Evolutionary conservation across 2,329 filamentous ascomycete genomes (phyloP), one percentile per base, ranked within the genome.

Genomic region (Xylaria multiplex): DNA sequence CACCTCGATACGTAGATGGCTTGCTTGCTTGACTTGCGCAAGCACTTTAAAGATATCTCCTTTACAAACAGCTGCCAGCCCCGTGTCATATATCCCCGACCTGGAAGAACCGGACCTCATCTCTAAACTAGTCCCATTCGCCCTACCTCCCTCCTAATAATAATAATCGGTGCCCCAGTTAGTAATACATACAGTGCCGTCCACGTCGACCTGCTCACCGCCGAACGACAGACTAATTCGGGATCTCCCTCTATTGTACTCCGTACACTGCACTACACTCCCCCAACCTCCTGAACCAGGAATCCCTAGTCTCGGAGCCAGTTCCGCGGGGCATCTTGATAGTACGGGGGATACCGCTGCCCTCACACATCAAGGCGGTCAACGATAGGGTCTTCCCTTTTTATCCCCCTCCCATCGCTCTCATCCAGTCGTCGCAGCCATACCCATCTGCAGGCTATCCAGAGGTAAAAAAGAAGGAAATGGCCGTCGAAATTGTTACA

Each of bases 401-500:
- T 69, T 63, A 42, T 58, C 69, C 59, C 42, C 24, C 54, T 22
- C 49, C 30, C 43, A 2, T 67, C 57, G 60, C 54, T 50, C 53
- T 24, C 46, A 40, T 58, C 57, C 49, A 53, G 61, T 69, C 58
- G 46, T 62, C 59, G n/a, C n/a, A 43, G 35, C 19, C 52, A 40
- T 40, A 40, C 11, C 11, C 53, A 19, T 53, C 50, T 62, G 40
- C 59, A 68, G 43, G 55, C 50, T 42, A 49, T 48, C 32, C 54
- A 55, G 40, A 61, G 48, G 59, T 55, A 42, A 62, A 50, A 53
- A 50, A 70, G 67, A 27, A 27, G 27, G 27, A 27, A 53, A 75
- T 77, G 73, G 56, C 74, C 13, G 70, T 75, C 57, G 75, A 77
- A 69, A 70, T 77, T 49, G 73, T 77, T 32, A 77, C 75, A 1